Evolutionary conservation across 179 eudicot species (phyloP), one percentile per base, ranked within the genome.

Genomic region (Camellia oleifera): DNA sequence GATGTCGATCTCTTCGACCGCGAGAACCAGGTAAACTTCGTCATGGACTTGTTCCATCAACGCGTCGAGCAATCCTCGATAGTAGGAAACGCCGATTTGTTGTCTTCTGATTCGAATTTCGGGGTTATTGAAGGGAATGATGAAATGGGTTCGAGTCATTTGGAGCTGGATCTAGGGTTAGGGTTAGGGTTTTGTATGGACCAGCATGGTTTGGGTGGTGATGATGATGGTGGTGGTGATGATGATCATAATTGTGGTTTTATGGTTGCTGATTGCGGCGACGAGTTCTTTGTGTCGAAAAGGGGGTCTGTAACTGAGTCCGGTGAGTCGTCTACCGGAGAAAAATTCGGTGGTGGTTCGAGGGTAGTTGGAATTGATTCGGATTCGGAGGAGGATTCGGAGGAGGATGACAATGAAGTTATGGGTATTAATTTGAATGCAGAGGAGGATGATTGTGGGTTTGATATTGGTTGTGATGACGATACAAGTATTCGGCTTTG

Each of bases 11-110:
- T 76, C 46, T 15, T 72, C 63, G 87, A 86, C 71, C 90, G 92
- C 4, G 87, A 82, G 17, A 90, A 85, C 72, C 93, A 90, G 91
- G 91, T 88, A 70, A 86, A 75, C 71, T 90, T 89, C 65, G 91
- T 88, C 13, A 85, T 90, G 86, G 90, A 89, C 46, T 78, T 92
- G 76, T 81, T 90, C 52, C 86, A 89, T 57, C 88, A 92, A n/a
- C 88, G 89, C 52, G 90, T 91, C 67, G 93, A 91, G 70, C 86
- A 86, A 44, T 83, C 92, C 0, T 65, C 77, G 72, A 32, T 80
- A 4, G 32, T 48, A 26, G 82, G 58, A 57, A 58, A 44, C 68
- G 52, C 2, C 4, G 80, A 80, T 42, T 74, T 82, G 7, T 80
- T 42, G 70, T 79, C 77, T 53, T 45, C 75, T 1, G 85, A 66